A percentile compares a stretch with the other conserved stretches of the same genome.
Evolutionary conservation across 1,284 basidiomycete species (phyloP).

Genomic region (Wolfiporia cocos): DNA sequence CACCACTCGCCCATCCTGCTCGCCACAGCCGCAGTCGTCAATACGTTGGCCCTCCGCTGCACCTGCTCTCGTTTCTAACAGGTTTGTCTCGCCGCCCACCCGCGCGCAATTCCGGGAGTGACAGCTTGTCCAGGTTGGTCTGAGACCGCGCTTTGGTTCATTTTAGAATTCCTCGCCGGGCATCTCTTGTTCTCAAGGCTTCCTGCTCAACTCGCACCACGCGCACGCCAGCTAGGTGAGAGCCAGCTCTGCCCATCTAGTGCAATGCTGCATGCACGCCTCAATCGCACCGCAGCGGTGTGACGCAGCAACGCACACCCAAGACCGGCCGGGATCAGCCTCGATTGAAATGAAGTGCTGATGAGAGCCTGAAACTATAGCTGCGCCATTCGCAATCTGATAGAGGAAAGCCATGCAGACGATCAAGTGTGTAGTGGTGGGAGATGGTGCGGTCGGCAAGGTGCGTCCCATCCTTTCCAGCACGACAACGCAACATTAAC

Average conservation of each 20-base stretch:
- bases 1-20: slow-evolving; percentile 13
- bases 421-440: slow-evolving; percentile 98
- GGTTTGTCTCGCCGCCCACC: slow-evolving; percentile 8
- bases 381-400: no score
- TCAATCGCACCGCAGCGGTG: slow-evolving; percentile 4
- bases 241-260: not conserved
- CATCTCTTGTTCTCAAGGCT: slow-evolving; percentile 8
- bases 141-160: slow-evolving; percentile 12
- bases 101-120: slow-evolving; percentile 5
- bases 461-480: slow-evolving; percentile 39
- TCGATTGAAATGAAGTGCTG: slow-evolving; percentile 5
- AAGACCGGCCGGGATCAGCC: slow-evolving; percentile 2
- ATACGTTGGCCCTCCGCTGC: slow-evolving; percentile 10
- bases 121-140: slow-evolving; percentile 9
- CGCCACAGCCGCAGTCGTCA: slow-evolving; percentile 11
- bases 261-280: slow-evolving; percentile 5
- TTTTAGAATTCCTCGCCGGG: slow-evolving; percentile 14
- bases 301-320: not conserved
- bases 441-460: slow-evolving; percentile 99
- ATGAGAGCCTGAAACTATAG: slow-evolving; percentile 4
- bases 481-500: not conserved
- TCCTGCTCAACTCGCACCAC: slow-evolving; percentile 7
- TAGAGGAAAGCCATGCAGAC: slow-evolving; percentile 73
- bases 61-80: slow-evolving; percentile 5
- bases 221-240: slow-evolving; percentile 19